A percentile compares a stretch with the other conserved stretches of the same genome.
Conservation (phyloP, 1,284 basidiomycete species). For the Boletus mariae region DNA sequence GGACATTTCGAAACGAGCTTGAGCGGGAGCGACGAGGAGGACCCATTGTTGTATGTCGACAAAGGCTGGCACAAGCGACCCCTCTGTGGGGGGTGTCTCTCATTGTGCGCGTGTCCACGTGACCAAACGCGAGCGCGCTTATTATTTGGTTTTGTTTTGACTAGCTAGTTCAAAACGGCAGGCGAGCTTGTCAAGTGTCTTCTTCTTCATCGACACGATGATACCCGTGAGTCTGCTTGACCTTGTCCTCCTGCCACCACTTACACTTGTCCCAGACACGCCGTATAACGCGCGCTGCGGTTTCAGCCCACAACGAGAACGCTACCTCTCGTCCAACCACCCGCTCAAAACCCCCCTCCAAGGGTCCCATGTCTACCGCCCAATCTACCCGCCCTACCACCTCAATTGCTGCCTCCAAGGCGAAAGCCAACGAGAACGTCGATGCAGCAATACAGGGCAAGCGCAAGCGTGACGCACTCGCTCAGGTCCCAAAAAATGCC, state of each 20-base stretch:
- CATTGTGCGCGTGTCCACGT: conserved; percentile 20
- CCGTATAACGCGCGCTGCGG: conserved; percentile 54
- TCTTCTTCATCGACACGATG: conserved; percentile 29
- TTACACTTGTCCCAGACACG: conserved; percentile 42
- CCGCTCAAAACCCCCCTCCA: conserved; percentile 54
- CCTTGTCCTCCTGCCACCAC: not conserved
- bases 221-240: conserved; percentile 25
- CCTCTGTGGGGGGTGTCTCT: conserved; percentile 13
- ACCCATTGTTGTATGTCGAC: conserved; percentile 14
- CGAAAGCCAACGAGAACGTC: conserved; percentile 41
- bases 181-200: conserved; percentile 18
- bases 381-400: conserved; percentile 45
- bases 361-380: conserved; percentile 37
- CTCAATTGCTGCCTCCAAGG: conserved; percentile 48
- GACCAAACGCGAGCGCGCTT: conserved; percentile 32
- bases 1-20: conserved; percentile 17
- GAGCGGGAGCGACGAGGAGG: conserved; percentile 32
- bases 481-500: conserved; percentile 57
- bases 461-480: conserved; percentile 71
- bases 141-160: conserved; percentile 34
- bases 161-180: conserved; percentile 35
- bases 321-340: conserved; percentile 54
- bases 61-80: conserved; percentile 3
- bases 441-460: conserved; percentile 49
- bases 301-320: conserved; percentile 59